phyloP scores from a whole-genome alignment of 177 flowering plant species.

The Vitis hybrid region DNA sequence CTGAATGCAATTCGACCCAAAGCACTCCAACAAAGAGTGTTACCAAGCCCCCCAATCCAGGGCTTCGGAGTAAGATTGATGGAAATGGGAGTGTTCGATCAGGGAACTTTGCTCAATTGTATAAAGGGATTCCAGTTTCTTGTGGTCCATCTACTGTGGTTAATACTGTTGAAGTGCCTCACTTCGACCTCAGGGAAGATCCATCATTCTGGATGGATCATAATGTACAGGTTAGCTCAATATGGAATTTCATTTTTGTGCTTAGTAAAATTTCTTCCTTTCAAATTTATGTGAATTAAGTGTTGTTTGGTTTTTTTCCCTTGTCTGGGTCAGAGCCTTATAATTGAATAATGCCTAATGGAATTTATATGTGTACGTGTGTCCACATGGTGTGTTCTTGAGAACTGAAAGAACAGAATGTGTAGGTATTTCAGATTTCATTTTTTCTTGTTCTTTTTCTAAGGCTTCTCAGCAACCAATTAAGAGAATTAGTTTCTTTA shows the following conservation, averaged over 20 bases:
- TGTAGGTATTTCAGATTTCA: no score
- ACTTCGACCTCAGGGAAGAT: conserved; percentile 90
- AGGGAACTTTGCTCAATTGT: conserved; percentile 49
- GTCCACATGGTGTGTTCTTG: no score
- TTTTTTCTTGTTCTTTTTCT: no score
- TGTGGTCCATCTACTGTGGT: conserved; percentile 43
- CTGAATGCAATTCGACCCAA: conserved; percentile 72
- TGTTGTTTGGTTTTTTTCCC: no score
- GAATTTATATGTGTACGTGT: neutral
- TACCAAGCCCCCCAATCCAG: conserved; percentile 70
- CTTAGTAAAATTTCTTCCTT: no score
- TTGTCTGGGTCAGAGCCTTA: no score
- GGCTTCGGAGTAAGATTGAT: conserved; percentile 28
- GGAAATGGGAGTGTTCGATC: conserved; percentile 38
- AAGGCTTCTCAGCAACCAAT: no score
- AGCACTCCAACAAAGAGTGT: conserved; percentile 91
- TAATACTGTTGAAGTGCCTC: conserved; percentile 87
- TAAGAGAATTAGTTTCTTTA: no score
- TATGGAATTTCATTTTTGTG: neutral
- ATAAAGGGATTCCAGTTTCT: conserved; percentile 61
- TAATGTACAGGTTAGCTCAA: conserved; percentile 80
- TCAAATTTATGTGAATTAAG: no score
- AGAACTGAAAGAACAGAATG: no score
- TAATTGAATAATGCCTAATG: neutral
- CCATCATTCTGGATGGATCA: conserved; percentile 98